Percentiles rank a stretch among this genome's conserved stretches.
Conservation (phyloP, 306 rosid genomes). For the Biancaea sappan region DNA sequence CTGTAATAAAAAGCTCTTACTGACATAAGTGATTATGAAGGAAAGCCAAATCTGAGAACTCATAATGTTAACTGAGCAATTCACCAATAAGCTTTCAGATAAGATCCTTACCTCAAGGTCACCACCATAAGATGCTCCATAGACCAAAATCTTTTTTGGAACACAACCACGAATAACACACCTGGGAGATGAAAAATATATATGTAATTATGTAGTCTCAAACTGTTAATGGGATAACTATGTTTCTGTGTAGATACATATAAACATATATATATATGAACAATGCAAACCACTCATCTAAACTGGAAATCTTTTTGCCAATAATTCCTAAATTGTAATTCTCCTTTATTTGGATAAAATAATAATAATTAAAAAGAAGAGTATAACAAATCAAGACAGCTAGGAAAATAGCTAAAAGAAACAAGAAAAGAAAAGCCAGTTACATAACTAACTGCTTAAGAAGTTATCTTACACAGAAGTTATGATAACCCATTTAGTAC, state of each 20-base stretch:
- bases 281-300: background rate
- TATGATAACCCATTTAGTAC: background rate
- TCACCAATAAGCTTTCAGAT: slow-evolving; percentile 3
- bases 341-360: background rate
- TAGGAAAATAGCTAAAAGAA: background rate
- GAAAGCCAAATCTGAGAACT: slow-evolving; percentile 4
- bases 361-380: background rate
- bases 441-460: background rate
- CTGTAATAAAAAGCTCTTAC: background rate
- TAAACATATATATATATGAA: background rate
- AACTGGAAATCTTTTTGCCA: background rate
- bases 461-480: slow-evolving; percentile 8
- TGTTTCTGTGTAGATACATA: too few species aligned
- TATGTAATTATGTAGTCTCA: too few species aligned
- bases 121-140: slow-evolving; percentile 82
- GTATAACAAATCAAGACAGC: background rate
- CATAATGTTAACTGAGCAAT: slow-evolving; percentile 16
- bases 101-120: slow-evolving; percentile 75
- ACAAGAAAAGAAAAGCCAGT: background rate
- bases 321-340: background rate
- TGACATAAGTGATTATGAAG: background rate
- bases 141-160: slow-evolving; percentile 97
- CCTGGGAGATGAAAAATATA: slow-evolving; percentile 49
- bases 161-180: slow-evolving; percentile 99
- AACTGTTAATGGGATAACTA: too few species aligned